phyloP scores from a whole-genome alignment of 78 protist genomes.

The Dictyostelium citrinum region DNA sequence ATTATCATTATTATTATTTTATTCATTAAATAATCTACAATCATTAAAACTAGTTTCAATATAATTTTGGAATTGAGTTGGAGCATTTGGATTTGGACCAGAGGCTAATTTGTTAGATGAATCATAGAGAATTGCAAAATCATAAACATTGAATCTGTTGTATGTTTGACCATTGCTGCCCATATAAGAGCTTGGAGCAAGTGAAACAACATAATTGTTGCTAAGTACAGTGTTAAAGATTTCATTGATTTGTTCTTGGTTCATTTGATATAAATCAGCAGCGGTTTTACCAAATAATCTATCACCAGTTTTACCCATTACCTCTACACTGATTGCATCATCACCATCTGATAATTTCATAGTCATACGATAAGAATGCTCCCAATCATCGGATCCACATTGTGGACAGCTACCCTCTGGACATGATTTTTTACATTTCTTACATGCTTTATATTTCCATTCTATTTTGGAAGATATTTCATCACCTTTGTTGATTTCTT shows the following conservation, averaged over 20 bases:
- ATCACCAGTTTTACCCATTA: not conserved
- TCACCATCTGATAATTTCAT: not conserved
- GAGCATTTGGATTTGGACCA: not conserved
- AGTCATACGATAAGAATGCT: not conserved
- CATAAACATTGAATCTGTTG: not conserved
- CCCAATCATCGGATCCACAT: not conserved
- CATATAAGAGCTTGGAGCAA: not conserved
- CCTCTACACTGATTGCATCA: not conserved
- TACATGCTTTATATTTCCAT: not conserved
- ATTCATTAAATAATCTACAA: not conserved
- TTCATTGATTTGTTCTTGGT: not conserved
- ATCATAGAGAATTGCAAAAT: not conserved
- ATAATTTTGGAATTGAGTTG: not conserved
- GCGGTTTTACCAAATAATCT: not conserved
- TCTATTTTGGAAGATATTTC: not conserved
- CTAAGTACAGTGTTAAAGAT: not conserved
- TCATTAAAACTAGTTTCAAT: not conserved
- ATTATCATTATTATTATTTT: not conserved
- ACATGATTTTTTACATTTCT: not conserved
- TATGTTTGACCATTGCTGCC: not conserved
- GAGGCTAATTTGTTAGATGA: no score
- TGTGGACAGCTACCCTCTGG: not conserved
- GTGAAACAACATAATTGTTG: not conserved
- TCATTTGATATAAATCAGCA: not conserved
- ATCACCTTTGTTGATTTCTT: not conserved